Conservation (phyloP, 108 stramenopile species). For the Ochromonas danica region DNA sequence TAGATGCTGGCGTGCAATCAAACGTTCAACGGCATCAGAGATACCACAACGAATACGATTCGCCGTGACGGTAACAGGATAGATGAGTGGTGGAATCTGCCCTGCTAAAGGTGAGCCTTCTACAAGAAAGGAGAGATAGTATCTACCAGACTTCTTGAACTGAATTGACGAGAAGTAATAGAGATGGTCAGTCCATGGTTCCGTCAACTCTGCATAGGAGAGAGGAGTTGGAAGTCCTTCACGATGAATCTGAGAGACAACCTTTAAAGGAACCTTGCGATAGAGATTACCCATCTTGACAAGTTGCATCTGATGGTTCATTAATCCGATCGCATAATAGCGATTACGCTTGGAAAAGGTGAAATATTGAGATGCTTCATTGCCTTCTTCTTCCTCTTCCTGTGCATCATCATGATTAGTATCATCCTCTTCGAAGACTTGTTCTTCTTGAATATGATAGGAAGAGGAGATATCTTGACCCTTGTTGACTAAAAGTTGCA, state of each 20-base stretch:
- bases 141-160: conserved; percentile 30
- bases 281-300: background rate
- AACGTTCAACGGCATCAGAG: background rate
- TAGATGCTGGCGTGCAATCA: background rate
- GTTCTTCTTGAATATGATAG: conserved; percentile 2
- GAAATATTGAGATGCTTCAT: background rate
- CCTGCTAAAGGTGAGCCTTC: background rate
- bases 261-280: background rate
- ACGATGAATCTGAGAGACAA: conserved; percentile 32
- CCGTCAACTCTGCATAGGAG: background rate
- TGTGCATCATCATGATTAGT: background rate
- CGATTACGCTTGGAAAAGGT: background rate
- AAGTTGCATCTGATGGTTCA: background rate
- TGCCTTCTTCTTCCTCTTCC: conserved; percentile 12
- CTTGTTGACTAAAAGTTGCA: background rate
- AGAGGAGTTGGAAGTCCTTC: conserved; percentile 1
- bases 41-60: conserved; percentile 3
- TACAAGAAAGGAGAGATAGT: conserved; percentile 8
- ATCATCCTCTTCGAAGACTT: conserved; percentile 8
- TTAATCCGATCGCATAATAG: background rate
- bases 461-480: background rate
- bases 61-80: background rate
- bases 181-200: conserved; percentile 13
- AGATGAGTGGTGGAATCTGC: conserved; percentile 9
- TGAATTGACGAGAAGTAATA: conserved; percentile 24